A percentile compares a stretch with the other conserved stretches of the same genome.
Evolutionary conservation across 1,284 basidiomycete species (phyloP).

Genomic region (Apiotrichum mycotoxinovorans): DNA sequence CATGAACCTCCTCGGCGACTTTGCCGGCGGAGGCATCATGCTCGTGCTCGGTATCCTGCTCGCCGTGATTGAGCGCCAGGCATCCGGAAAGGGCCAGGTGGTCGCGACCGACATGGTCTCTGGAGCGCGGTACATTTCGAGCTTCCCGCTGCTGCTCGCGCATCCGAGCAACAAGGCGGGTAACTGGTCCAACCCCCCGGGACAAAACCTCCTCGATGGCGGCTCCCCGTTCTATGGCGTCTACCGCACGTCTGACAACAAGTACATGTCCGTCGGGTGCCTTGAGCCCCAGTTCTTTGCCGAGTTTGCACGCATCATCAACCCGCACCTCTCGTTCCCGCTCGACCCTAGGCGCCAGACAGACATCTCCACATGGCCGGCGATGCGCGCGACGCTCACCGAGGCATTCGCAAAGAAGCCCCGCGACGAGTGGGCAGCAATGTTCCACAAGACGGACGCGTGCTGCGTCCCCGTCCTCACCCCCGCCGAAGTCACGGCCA

Average conservation of each 20-base stretch:
- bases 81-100: slow-evolving; percentile 18
- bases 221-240: slow-evolving; percentile 16
- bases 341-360: slow-evolving; percentile 5
- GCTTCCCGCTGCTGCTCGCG: slow-evolving; percentile 8
- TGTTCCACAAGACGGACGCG: slow-evolving; percentile 18
- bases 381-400: slow-evolving; percentile 5
- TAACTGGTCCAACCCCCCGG: background rate
- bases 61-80: slow-evolving; percentile 11
- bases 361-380: slow-evolving; percentile 7
- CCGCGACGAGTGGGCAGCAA: slow-evolving; percentile 13
- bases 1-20: slow-evolving; percentile 22
- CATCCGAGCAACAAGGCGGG: slow-evolving; percentile 2
- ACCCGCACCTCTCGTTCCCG: background rate
- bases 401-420: slow-evolving; percentile 9
- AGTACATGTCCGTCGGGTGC: slow-evolving; percentile 14
- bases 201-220: slow-evolving; percentile 20
- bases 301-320: slow-evolving; percentile 10
- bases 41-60: slow-evolving; percentile 20
- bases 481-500: slow-evolving; percentile 5
- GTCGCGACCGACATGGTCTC: slow-evolving; percentile 21
- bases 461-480: slow-evolving; percentile 15
- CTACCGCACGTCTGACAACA: slow-evolving; percentile 13
- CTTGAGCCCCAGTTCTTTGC: slow-evolving; percentile 24
- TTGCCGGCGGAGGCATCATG: slow-evolving; percentile 20
- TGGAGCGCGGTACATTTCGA: slow-evolving; percentile 14